These are phyloP conservation scores for Paradendryphiella salina DNA, from an alignment of 2,329 filamentous ascomycete genomes.

Conservation along the genomic window DNA sequence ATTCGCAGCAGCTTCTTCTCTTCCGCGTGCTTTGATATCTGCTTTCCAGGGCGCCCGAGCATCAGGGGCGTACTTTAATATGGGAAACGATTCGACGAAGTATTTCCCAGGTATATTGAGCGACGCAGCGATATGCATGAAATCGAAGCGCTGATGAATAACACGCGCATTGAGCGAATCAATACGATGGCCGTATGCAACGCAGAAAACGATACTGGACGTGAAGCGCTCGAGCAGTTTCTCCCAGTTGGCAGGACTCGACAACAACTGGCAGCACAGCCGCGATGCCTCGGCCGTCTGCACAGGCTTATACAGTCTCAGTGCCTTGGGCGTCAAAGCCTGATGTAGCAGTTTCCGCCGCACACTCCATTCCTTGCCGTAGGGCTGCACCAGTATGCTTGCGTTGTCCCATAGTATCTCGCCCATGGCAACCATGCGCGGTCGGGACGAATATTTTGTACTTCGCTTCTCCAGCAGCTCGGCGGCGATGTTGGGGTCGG, in stretches of 20 bases:
- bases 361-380: constrained; percentile 54
- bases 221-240: constrained; percentile 55
- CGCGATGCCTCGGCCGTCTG: constrained; percentile 56
- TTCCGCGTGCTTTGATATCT: constrained; percentile 48
- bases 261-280: constrained; percentile 51
- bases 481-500: constrained; percentile 50
- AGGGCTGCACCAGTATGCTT: constrained; percentile 54
- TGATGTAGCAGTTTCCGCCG: constrained; percentile 47
- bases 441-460: constrained; percentile 52
- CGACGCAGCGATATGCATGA: constrained; percentile 55
- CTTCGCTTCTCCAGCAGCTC: constrained; percentile 54
- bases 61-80: constrained; percentile 51
- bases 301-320: constrained; percentile 53
- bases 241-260: constrained; percentile 50
- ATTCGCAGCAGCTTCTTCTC: constrained; percentile 48
- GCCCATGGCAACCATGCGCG: constrained; percentile 52
- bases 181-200: constrained; percentile 57
- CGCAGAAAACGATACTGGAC: constrained; percentile 55
- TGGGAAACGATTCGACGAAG: constrained; percentile 53
- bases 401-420: constrained; percentile 52
- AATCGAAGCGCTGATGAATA: constrained; percentile 53
- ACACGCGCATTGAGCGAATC: constrained; percentile 54
- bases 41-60: constrained; percentile 55
- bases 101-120: constrained; percentile 54
- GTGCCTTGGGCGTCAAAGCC: constrained; percentile 51